Evolutionary conservation across 352 stramenopile genomes (phyloP), one percentile per base, ranked within the genome.

Genomic region (Phytophthora pisi): DNA sequence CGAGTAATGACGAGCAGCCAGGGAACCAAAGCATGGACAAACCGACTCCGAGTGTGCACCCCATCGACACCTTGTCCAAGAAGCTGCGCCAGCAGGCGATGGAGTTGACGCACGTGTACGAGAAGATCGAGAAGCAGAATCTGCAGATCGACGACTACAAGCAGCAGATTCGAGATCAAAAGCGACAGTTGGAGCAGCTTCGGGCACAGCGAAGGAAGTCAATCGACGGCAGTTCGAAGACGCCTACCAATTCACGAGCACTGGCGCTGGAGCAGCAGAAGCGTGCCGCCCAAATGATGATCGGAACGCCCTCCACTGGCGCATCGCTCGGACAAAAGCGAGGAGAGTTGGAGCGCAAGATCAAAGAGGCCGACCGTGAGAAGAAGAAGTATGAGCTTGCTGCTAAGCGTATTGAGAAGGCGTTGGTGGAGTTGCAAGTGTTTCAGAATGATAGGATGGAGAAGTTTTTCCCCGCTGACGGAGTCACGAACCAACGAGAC

Each of bases 41-140:
- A 6, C 57, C 65, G 6, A 60, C 8, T 16, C 64, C 72, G 26
- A 78, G 72, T 24, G 61, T 78, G 4, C 73, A 88, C 57, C 84
- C 84, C 9, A 79, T 92, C 18, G 85, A 92, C 38, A 84, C 75
- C 3, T 59, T 94, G 8, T 78, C 86, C 7, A 91, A 90, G 66
- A 94, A 93, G 61, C 70, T 94, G 31, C 72, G 86, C 0, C 75
- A 88, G 24, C 86, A 94, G 45, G 86, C 84, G 9, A 69, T 72
- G 51, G 86, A 94, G 65, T 77, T 94, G 50, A 92, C 82, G 0
- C 61, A 78, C 3, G 73, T 92, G 56, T 91, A 94, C 53, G 84
- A 94, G 57, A 65, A 89, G 51, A 72, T 94, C 15, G 84, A 85
- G 57, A 73, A 77, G 24, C 88, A 91, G 56, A 79, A 80, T 16